phyloP scores from a whole-genome alignment of 2,329 filamentous ascomycete species.

The Aspergillus aculeatinus region DNA sequence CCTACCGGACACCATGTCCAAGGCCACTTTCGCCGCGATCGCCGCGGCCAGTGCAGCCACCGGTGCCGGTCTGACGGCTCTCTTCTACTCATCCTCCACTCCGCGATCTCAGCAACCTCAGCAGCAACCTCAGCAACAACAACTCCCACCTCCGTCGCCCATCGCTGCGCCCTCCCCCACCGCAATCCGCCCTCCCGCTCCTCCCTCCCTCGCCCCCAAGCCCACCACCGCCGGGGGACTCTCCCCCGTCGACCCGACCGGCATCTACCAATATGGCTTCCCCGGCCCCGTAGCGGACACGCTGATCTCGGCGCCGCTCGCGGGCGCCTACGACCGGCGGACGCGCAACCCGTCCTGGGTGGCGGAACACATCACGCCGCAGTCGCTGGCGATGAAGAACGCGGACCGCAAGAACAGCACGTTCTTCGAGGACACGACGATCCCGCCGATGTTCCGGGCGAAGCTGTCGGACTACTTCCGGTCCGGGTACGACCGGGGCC shows the following conservation, averaged over 20 bases:
- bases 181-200: constrained; percentile 32
- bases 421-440: constrained; percentile 76
- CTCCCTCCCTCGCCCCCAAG: constrained; percentile 30
- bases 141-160: constrained; percentile 24
- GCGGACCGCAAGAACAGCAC: constrained; percentile 80
- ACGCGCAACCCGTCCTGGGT: constrained; percentile 93
- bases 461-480: constrained; percentile 92
- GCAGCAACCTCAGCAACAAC: constrained; percentile 16
- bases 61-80: constrained; percentile 69
- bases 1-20: constrained; percentile 63
- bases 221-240: constrained; percentile 24
- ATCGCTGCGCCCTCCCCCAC: constrained; percentile 38
- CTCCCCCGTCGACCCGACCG: constrained; percentile 67
- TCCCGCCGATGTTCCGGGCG: constrained; percentile 85
- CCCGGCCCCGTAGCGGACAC: constrained; percentile 86
- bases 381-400: constrained; percentile 70
- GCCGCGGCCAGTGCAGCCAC: constrained; percentile 74
- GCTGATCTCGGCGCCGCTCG: constrained; percentile 70
- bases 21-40: constrained; percentile 71
- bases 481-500: constrained; percentile 90
- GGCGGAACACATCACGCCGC: constrained; percentile 90
- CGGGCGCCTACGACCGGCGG: constrained; percentile 87
- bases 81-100: constrained; percentile 61
- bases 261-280: constrained; percentile 84
- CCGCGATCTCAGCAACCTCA: constrained; percentile 27